A percentile compares a stretch with the other conserved stretches of the same genome.
Evolutionary conservation across 1,139 yeast genomes (phyloP).

Genomic region (Candida albicans): DNA sequence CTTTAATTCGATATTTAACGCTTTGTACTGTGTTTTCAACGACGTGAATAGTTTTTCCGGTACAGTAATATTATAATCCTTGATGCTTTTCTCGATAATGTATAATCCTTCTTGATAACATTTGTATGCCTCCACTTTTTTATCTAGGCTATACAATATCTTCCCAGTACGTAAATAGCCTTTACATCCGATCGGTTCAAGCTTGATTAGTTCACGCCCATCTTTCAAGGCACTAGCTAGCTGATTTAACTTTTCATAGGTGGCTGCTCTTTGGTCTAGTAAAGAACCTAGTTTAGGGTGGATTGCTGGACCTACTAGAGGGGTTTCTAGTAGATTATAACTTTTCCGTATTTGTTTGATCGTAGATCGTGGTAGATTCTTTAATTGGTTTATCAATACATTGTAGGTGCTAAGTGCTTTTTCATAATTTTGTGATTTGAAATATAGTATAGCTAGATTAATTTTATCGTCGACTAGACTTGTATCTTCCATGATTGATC

Average conservation of each 20-base stretch:
- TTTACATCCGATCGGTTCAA: slow-evolving; percentile 59
- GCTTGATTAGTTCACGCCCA: slow-evolving; percentile 38
- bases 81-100: slow-evolving; percentile 27
- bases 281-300: slow-evolving; percentile 25
- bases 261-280: slow-evolving; percentile 58
- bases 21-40: slow-evolving; percentile 26
- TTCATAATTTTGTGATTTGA: slow-evolving; percentile 29
- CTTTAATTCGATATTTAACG: slow-evolving; percentile 26
- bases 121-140: slow-evolving; percentile 43
- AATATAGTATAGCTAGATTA: slow-evolving; percentile 33
- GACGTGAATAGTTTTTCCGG: slow-evolving; percentile 29
- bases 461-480: slow-evolving; percentile 28
- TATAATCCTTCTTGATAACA: slow-evolving; percentile 44
- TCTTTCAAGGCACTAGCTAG: slow-evolving; percentile 44
- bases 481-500: background rate
- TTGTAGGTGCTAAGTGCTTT: slow-evolving; percentile 29
- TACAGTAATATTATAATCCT: slow-evolving; percentile 22
- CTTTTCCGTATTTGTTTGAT: slow-evolving; percentile 23
- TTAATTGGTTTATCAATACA: slow-evolving; percentile 19
- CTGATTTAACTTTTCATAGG: slow-evolving; percentile 51
- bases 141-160: slow-evolving; percentile 29
- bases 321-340: slow-evolving; percentile 20
- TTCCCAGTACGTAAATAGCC: slow-evolving; percentile 60
- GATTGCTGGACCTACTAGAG: slow-evolving; percentile 28
- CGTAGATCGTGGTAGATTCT: slow-evolving; percentile 15